A percentile compares a stretch with the other conserved stretches of the same genome.
These are phyloP conservation scores for Hemisphaericaspora lyxosophila DNA, from an alignment of 1,139 yeast species.

Conservation along the genomic window DNA sequence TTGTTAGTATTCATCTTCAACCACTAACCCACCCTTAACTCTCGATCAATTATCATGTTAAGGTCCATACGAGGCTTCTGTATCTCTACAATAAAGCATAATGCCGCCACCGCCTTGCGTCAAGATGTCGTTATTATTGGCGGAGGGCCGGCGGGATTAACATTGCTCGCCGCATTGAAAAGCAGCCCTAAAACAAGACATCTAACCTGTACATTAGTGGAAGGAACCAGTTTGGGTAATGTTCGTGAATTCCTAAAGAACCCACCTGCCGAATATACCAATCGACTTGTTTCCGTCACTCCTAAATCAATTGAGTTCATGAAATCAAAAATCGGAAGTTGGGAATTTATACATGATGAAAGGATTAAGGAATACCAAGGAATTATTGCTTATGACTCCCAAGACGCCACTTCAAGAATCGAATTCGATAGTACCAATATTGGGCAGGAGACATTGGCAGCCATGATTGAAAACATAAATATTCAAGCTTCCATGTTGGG, in stretches of 20 bases:
- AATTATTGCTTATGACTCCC: constrained; percentile 79
- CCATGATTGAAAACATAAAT: constrained; percentile 87
- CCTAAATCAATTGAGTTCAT: constrained; percentile 73
- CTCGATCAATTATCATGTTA: neutral
- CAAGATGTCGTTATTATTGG: constrained; percentile 88
- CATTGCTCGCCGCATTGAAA: constrained; percentile 77
- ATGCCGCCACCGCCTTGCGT: constrained; percentile 8
- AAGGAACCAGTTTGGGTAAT: constrained; percentile 60
- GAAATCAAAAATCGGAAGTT: constrained; percentile 65
- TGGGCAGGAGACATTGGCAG: constrained; percentile 50
- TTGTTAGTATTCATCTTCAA: neutral
- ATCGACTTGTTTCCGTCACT: constrained; percentile 83
- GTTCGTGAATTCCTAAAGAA: constrained; percentile 50
- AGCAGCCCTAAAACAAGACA: constrained; percentile 60
- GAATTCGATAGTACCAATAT: constrained; percentile 65
- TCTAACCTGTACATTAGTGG: constrained; percentile 68
- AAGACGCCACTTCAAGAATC: constrained; percentile 61
- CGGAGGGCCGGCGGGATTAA: constrained; percentile 96
- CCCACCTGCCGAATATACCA: constrained; percentile 67
- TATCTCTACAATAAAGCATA: constrained; percentile 1
- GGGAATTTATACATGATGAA: constrained; percentile 67
- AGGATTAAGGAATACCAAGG: constrained; percentile 79
- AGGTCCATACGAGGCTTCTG: constrained; percentile 4
- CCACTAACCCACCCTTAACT: neutral
- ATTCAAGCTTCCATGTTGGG: constrained; percentile 70